phyloP scores from a whole-genome alignment of 805 yeast species.

The Kluyveromyces nonfermentans region DNA sequence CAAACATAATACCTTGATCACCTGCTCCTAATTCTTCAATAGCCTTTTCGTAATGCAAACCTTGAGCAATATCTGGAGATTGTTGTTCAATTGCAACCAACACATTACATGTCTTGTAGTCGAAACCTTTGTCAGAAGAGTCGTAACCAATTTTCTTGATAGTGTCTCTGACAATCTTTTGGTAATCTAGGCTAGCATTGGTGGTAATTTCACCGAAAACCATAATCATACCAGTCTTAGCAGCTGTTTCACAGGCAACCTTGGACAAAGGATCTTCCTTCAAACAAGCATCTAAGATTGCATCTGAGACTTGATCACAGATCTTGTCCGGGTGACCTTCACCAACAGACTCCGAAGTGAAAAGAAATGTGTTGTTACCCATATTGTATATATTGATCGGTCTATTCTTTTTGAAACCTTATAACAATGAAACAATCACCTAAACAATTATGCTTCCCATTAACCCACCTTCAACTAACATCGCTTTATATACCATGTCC shows the following conservation, averaged over 20 bases:
- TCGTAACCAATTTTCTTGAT: slow-evolving; percentile 98
- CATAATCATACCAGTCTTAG: slow-evolving; percentile 99
- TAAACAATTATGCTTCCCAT: too few relatives aligned
- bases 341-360: slow-evolving; percentile 86
- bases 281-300: slow-evolving; percentile 95
- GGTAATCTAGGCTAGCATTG: slow-evolving; percentile 90
- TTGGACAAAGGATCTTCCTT: slow-evolving; percentile 93
- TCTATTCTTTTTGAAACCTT: not conserved
- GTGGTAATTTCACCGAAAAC: slow-evolving; percentile 99
- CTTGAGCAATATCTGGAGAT: slow-evolving; percentile 98
- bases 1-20: slow-evolving; percentile 99
- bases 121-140: slow-evolving; percentile 91
- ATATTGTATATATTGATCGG: not conserved
- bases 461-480: not conserved
- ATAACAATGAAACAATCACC: too few relatives aligned
- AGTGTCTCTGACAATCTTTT: slow-evolving; percentile 95
- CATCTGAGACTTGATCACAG: slow-evolving; percentile 98
- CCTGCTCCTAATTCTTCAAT: slow-evolving; percentile 98
- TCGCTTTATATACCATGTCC: not conserved
- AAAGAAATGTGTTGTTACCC: slow-evolving; percentile 38
- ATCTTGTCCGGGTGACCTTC: slow-evolving; percentile 93
- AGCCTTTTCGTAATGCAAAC: slow-evolving; percentile 93
- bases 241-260: slow-evolving; percentile 99
- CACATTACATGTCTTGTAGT: slow-evolving; percentile 98
- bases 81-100: slow-evolving; percentile 99